phyloP scores from a whole-genome alignment of 2,329 filamentous ascomycete species.

The Pezicula carpinea region DNA sequence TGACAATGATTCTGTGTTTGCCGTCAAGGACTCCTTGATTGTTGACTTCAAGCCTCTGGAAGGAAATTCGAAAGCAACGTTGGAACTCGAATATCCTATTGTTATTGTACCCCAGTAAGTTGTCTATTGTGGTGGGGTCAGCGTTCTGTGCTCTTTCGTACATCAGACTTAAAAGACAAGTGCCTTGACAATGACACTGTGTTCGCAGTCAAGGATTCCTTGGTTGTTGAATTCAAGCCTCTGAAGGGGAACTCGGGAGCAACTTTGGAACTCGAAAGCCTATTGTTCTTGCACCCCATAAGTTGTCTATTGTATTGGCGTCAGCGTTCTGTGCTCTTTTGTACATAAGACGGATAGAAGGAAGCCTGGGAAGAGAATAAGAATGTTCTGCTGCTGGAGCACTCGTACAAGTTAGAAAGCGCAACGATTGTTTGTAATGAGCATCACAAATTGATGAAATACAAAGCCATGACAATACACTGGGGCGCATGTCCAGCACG shows the following conservation, averaged over 20 bases:
- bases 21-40: conserved; percentile 46
- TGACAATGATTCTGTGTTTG: conserved; percentile 46
- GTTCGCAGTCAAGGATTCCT: conserved; percentile 49
- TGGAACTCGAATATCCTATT: conserved; percentile 32
- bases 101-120: conserved; percentile 11
- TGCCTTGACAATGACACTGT: conserved; percentile 52
- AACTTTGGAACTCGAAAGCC: conserved; percentile 29
- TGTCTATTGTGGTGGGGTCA: background rate
- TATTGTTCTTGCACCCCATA: conserved; percentile 21
- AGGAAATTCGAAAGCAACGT: conserved; percentile 27
- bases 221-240: conserved; percentile 39
- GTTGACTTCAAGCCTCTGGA: conserved; percentile 36
- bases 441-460: too few relatives aligned
- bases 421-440: too few relatives aligned
- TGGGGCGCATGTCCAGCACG: too few relatives aligned
- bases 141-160: too few relatives aligned
- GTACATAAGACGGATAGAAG: too few relatives aligned
- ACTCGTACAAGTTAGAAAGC: too few relatives aligned
- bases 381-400: too few relatives aligned
- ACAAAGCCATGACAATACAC: too few relatives aligned
- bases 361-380: too few relatives aligned
- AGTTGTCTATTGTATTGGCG: background rate
- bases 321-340: too few relatives aligned
- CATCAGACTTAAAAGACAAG: conserved; percentile 59
- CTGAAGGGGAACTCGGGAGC: conserved; percentile 29